Conservation (phyloP, 768 basidiomycete genomes). For the Suillus subaureus region DNA sequence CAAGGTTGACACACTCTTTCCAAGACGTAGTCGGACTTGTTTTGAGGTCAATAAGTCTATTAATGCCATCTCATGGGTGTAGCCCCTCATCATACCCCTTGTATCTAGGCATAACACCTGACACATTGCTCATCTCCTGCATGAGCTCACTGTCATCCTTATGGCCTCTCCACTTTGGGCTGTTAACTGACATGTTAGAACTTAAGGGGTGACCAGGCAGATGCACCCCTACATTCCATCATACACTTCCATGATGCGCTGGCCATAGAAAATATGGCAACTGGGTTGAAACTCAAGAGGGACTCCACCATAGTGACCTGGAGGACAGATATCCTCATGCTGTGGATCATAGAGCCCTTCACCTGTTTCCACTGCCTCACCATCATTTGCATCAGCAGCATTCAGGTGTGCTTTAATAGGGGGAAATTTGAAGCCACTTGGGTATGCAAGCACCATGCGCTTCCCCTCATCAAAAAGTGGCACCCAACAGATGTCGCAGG, state of each 20-base stretch:
- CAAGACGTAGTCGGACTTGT: not conserved
- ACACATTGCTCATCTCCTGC: slow-evolving; percentile 7
- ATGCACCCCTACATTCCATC: slow-evolving; percentile 9
- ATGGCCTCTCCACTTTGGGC: slow-evolving; percentile 11
- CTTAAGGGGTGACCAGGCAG: not conserved
- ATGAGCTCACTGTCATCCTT: slow-evolving; percentile 10
- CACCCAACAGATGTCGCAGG: slow-evolving; percentile 32
- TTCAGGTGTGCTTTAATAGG: not conserved
- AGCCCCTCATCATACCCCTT: not conserved
- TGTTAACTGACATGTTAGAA: not conserved
- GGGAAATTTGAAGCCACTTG: slow-evolving; percentile 30
- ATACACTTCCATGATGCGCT: slow-evolving; percentile 8
- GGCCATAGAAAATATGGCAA: slow-evolving; percentile 11
- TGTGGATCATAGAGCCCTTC: not conserved
- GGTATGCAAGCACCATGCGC: slow-evolving; percentile 34
- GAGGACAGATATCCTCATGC: slow-evolving; percentile 1
- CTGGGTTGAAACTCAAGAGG: slow-evolving; percentile 11
- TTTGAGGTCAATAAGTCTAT: not conserved
- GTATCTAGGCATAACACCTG: slow-evolving; percentile 2
- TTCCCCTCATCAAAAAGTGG: slow-evolving; percentile 37
- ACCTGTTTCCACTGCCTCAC: not conserved
- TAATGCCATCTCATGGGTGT: not conserved
- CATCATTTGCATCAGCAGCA: not conserved
- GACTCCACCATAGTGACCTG: not conserved
- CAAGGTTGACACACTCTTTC: not conserved